Evolutionary conservation across 192 early-diverging fungal genomes (phyloP), one percentile per base, ranked within the genome.

Genomic region (Oehlia diaphana): DNA sequence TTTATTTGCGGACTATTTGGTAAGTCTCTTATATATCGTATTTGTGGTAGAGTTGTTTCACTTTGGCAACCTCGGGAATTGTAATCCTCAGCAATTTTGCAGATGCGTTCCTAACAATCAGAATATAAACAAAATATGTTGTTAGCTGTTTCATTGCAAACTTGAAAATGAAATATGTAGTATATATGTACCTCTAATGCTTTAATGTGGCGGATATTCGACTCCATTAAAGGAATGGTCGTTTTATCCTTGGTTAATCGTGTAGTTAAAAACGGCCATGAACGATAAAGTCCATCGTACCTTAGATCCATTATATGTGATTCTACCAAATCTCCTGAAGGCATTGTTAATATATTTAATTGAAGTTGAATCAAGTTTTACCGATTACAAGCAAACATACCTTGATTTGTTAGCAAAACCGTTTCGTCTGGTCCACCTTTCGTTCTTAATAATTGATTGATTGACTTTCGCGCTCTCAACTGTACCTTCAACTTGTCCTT

Each of bases 361-460:
- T 26, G 26, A 26, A 26, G 26, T 26, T 26, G 26, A 26, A 26
- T 26, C 26, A 26, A 26, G 26, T 26, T 26, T 26, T 26, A 26
- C 26, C 26, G 26, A 26, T 26, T 0, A 26, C 26, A 26, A 26
- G 26, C 26, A 26, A 26, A 26, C 26, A 26, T 62, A 79, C 78
- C 78, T 63, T 73, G 77, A 79, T 79, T 79, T 79, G 31, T 72
- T 28, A 79, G 26, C 28, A 73, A 12, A 19, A 61, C 68, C 74
- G 69, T 44, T 79, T 73, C 70, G 5, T n/a, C 69, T 35, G 78
- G 78, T 14, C 50, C 68, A 63, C 78, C 78, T 63, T 79, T 79
- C 42, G 31, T 61, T 31, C 33, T 21, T 62, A 79, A 64, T 37
- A 63, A 16, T 70, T 79, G 70, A 70, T 79, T 79, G n/a, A 79